A percentile compares a stretch with the other conserved stretches of the same genome.
Evolutionary conservation across 495 filamentous ascomycete species (phyloP).

Genomic region (Tuber indicum): DNA sequence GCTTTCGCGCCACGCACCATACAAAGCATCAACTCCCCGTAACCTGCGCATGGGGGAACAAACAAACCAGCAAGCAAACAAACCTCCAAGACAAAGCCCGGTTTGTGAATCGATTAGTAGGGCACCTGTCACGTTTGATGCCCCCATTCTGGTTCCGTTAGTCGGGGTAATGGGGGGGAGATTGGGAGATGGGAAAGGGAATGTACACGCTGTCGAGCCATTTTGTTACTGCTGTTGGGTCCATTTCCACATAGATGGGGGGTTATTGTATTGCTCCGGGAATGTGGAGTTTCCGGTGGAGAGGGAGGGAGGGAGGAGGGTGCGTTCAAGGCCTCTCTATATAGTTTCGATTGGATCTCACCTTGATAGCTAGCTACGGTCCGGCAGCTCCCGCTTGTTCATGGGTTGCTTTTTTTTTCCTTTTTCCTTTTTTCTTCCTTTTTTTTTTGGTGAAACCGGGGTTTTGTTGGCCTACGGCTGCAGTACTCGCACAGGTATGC

Average conservation of each 20-base stretch:
- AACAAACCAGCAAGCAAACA: constrained; percentile 8
- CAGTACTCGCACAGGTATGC: no score
- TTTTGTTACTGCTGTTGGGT: constrained; percentile 33
- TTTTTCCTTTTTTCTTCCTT: background rate
- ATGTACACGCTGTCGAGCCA: constrained; percentile 37
- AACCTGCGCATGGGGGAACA: background rate
- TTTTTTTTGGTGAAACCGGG: background rate
- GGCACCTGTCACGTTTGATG: constrained; percentile 40
- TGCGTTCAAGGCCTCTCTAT: background rate
- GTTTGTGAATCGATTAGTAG: constrained; percentile 36
- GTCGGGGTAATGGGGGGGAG: background rate
- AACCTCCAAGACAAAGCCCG: constrained; percentile 41
- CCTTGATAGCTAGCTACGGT: background rate
- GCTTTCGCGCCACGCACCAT: constrained; percentile 17
- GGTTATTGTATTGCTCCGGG: background rate
- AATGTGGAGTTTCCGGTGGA: background rate
- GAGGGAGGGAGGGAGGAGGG: background rate
- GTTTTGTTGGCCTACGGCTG: background rate
- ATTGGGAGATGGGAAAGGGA: background rate
- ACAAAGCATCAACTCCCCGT: background rate
- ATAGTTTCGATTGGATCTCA: background rate
- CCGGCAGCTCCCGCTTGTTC: background rate
- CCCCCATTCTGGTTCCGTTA: constrained; percentile 28
- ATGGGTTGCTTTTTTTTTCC: background rate
- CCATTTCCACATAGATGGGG: constrained; percentile 13